A percentile compares a stretch with the other conserved stretches of the same genome.
Evolutionary conservation across 495 filamentous ascomycete genomes (phyloP).

Genomic region (Podospora pseudoanserina): DNA sequence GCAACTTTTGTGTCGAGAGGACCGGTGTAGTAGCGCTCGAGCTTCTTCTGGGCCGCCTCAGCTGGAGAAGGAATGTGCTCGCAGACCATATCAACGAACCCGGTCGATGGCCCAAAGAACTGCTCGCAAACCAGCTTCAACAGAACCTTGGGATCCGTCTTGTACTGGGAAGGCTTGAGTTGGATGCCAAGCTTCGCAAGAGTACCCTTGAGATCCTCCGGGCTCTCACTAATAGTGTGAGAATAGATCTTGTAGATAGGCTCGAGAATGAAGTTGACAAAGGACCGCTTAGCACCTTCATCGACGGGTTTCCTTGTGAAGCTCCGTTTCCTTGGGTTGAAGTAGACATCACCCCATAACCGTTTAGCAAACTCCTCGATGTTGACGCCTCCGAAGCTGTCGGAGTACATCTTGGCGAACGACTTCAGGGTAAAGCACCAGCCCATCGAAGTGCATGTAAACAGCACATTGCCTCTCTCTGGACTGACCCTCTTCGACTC

Average conservation of each 20-base stretch:
- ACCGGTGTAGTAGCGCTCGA: constrained; percentile 89
- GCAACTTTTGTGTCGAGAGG: constrained; percentile 87
- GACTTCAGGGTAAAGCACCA: constrained; percentile 95
- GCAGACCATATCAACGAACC: constrained; percentile 94
- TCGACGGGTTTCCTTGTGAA: constrained; percentile 87
- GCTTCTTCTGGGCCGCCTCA: constrained; percentile 68
- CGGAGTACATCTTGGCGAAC: constrained; percentile 94
- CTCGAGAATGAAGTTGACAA: constrained; percentile 92
- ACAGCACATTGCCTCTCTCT: constrained; percentile 95
- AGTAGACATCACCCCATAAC: constrained; percentile 97
- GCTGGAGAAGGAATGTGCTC: constrained; percentile 85
- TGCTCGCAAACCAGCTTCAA: constrained; percentile 88
- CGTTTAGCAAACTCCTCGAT: constrained; percentile 71
- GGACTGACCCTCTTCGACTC: constrained; percentile 80
- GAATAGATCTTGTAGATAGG: constrained; percentile 98
- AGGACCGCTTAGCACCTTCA: constrained; percentile 74
- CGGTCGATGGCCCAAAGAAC: constrained; percentile 82
- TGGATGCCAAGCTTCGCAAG: constrained; percentile 75
- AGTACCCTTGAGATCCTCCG: constrained; percentile 78
- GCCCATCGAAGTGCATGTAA: constrained; percentile 86
- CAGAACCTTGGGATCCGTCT: constrained; percentile 81
- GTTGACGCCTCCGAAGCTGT: constrained; percentile 78
- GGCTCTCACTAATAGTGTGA: constrained; percentile 88
- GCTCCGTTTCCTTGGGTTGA: constrained; percentile 81
- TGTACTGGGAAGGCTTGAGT: constrained; percentile 88